Evolutionary conservation across 208 protist genomes (phyloP), one percentile per base, ranked within the genome.

Genomic region (Acanthamoeba culbertsoni): DNA sequence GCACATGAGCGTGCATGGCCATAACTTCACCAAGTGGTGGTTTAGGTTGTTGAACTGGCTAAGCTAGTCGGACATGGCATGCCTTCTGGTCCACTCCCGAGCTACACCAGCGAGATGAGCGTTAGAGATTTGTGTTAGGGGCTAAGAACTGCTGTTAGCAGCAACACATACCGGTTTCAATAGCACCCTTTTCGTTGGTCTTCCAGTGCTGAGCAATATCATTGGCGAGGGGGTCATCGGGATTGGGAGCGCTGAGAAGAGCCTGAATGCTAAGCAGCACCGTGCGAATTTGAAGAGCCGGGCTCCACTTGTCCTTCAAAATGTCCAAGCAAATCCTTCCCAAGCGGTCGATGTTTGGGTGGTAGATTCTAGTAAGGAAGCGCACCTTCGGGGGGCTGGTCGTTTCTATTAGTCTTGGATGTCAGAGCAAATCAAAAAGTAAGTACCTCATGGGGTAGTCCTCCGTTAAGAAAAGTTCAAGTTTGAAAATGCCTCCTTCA

Each of bases 301-400:
- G 98, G 89, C 96, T 98, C 98, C 98, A 99, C 93, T 99, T 98
- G 82, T 98, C 97, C 96, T 99, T 99, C 26, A 99, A 95, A 93
- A 99, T 99, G 92, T 99, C 98, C 18, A 99, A 96, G 95, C 98
- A 99, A 71, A 99, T 99, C 55, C 98, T 94, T 16, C 98, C 98
- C 7, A 98, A 73, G 18, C 95, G 75, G 86, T 98, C 97, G 53
- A 98, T 97, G 92, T 98, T 98, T 57, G 97, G 97, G 89, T 98
- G 97, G 75, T 98, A 98, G 59, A 96, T 96, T 45, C 93, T 99
- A 98, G 91, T 99, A 18, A 99, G 62, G 92, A 99, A 99, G 48
- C 97, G 96, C 4, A 98, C 97, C 89, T 98, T 97, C 48, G 97
- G 97, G 53, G 96, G 84, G 31, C 65, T 77, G 65, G 5, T 45